phyloP scores from a whole-genome alignment of 805 yeast species.

The Vanderwaltozyma tropicalis region DNA sequence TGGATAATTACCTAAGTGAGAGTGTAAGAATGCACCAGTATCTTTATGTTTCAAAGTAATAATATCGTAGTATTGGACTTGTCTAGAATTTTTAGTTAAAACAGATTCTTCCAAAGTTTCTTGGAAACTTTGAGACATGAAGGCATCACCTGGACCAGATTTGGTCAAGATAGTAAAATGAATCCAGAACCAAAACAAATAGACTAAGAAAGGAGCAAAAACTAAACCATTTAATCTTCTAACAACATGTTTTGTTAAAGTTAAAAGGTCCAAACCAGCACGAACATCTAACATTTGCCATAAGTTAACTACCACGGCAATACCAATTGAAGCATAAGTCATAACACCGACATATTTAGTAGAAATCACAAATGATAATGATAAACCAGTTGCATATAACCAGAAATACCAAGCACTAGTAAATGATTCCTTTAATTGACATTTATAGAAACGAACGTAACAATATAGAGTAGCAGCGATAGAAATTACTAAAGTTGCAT shows the following conservation, averaged over 20 bases:
- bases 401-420: conserved; percentile 73
- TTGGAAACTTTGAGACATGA: conserved; percentile 94
- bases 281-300: conserved; percentile 77
- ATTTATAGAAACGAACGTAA: conserved; percentile 67
- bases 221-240: conserved; percentile 66
- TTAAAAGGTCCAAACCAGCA: conserved; percentile 49
- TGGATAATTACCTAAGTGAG: conserved; percentile 70
- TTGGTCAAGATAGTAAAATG: conserved; percentile 73
- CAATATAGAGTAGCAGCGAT: conserved; percentile 73
- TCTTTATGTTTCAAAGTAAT: conserved; percentile 73
- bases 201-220: conserved; percentile 70
- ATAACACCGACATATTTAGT: conserved; percentile 95
- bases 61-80: conserved; percentile 64
- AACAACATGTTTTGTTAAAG: conserved; percentile 56
- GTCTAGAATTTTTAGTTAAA: conserved; percentile 57
- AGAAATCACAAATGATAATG: conserved; percentile 84
- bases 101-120: conserved; percentile 82
- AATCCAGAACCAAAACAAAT: conserved; percentile 81
- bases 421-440: conserved; percentile 57
- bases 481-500: conserved; percentile 76
- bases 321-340: conserved; percentile 80
- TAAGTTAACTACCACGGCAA: conserved; percentile 74
- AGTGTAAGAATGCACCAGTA: conserved; percentile 71
- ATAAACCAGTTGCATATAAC: conserved; percentile 74
- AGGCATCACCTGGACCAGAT: conserved; percentile 93